These are phyloP conservation scores for Heracleum sosnowskyi DNA, from an alignment of 129 eudicot species.

Conservation along the genomic window DNA sequence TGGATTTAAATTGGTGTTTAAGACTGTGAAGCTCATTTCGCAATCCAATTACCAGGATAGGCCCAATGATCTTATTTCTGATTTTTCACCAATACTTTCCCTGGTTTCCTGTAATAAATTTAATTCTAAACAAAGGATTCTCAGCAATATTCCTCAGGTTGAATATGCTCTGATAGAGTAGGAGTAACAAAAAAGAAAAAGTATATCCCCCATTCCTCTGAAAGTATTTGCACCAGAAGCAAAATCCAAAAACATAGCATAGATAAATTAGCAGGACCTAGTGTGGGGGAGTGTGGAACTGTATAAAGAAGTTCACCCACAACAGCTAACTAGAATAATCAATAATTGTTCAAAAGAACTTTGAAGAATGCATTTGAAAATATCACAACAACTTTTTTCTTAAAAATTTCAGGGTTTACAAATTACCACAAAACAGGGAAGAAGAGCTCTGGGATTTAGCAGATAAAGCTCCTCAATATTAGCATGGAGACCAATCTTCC, in stretches of 20 bases:
- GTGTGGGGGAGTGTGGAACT: neutral
- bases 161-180: neutral
- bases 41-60: too few relatives aligned
- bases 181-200: neutral
- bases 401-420: constrained; percentile 49
- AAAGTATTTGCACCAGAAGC: neutral
- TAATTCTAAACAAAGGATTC: neutral
- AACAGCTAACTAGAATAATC: constrained; percentile 17
- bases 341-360: constrained; percentile 20
- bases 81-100: too few relatives aligned
- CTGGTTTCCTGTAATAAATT: too few relatives aligned
- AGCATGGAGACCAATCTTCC: constrained; percentile 88
- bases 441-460: constrained; percentile 85
- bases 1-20: too few relatives aligned
- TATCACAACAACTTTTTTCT: constrained; percentile 9
- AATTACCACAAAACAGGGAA: constrained; percentile 93
- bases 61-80: too few relatives aligned
- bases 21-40: too few relatives aligned
- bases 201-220: neutral
- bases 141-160: neutral
- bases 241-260: neutral
- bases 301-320: constrained; percentile 9
- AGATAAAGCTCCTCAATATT: constrained; percentile 91
- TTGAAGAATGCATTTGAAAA: constrained; percentile 14
- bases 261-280: neutral